Base-by-base conservation (phyloP, 1,284 basidiomycete genomes). In the Testicularia cyperi region DNA sequence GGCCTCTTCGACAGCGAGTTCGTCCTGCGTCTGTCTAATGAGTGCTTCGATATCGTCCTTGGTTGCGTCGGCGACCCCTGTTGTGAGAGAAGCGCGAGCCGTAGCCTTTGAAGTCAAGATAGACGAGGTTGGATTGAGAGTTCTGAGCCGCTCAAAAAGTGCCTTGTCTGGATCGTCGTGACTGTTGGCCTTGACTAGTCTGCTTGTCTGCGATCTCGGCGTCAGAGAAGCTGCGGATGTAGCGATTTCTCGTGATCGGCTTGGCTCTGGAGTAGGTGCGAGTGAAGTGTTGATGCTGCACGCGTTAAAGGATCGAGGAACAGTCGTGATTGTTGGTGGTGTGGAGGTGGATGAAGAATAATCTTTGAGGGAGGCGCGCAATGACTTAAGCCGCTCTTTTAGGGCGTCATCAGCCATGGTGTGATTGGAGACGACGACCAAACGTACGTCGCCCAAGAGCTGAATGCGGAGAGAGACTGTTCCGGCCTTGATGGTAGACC, bases 11-110 rank as follows among this genome's bases (percentile, higher is more conserved):
- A 52, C 5, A 18, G 51, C 43, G 3, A 63, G 22, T 29, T 57
- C 44, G 19, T 56, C 41, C 26, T 49, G 47, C 5, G 60, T 46
- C 3, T 34, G 38, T 20, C 37, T 44, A 8, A 63, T 53, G 27
- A 63, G 45, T 20, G 48, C 48, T 22, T 63, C 45, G 39, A 63
- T 41, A 26, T 57, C 42, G 48, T 57, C 60, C 37, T 57, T 48
- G 33, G 19, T 8, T 36, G 16, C 8, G 15, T 12, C 10, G 23
- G 32, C 19, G 30, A 35, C 4, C 21, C 2, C 14, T 31, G 23
- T 21, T 16, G 2, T n/a, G 26, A 30, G 16, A 21, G 14, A 22
- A 35, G 20, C 28, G n/a, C 27, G 31, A 24, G 8, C 6, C 22
- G 19, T 14, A 18, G 36, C 30, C 16, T 14, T 31, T 8, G 15